A percentile compares a stretch with the other conserved stretches of the same genome.
Evolutionary conservation across 768 basidiomycete genomes (phyloP).

Genomic region (Antrodiella citrinella): DNA sequence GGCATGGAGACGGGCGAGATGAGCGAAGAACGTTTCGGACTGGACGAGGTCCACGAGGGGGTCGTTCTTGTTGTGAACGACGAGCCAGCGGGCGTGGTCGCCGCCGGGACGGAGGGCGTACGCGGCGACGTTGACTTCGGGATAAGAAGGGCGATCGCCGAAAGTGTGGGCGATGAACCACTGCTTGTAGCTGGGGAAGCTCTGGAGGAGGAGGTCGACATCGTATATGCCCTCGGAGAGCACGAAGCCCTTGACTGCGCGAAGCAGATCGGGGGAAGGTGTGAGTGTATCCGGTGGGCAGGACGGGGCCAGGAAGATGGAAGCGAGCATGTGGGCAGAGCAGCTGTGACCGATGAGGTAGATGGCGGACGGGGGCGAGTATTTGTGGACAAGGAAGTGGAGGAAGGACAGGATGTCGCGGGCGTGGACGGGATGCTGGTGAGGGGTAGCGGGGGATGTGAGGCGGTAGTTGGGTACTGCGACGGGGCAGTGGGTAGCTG

Average conservation of each 20-base stretch:
- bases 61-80: conserved; percentile 72
- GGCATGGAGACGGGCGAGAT: conserved; percentile 35
- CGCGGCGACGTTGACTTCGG: conserved; percentile 35
- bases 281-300: conserved; percentile 28
- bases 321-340: conserved; percentile 71
- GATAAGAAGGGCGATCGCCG: conserved; percentile 41
- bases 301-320: conserved; percentile 49
- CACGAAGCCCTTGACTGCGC: conserved; percentile 44
- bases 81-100: conserved; percentile 48
- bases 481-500: conserved; percentile 45
- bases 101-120: conserved; percentile 29
- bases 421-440: conserved; percentile 67
- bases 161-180: conserved; percentile 69
- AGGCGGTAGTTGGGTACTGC: conserved; percentile 76
- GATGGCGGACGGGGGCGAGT: conserved; percentile 32
- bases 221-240: conserved; percentile 78
- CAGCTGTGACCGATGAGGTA: conserved; percentile 76
- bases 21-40: conserved; percentile 49
- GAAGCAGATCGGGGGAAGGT: conserved; percentile 35
- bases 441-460: conserved; percentile 34
- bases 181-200: conserved; percentile 57
- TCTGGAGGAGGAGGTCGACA: conserved; percentile 51
- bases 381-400: conserved; percentile 44
- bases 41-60: conserved; percentile 57
- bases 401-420: conserved; percentile 58